These are phyloP conservation scores for Phytopythium sindhum DNA, from an alignment of 352 stramenopile species.

Conservation along the genomic window DNA sequence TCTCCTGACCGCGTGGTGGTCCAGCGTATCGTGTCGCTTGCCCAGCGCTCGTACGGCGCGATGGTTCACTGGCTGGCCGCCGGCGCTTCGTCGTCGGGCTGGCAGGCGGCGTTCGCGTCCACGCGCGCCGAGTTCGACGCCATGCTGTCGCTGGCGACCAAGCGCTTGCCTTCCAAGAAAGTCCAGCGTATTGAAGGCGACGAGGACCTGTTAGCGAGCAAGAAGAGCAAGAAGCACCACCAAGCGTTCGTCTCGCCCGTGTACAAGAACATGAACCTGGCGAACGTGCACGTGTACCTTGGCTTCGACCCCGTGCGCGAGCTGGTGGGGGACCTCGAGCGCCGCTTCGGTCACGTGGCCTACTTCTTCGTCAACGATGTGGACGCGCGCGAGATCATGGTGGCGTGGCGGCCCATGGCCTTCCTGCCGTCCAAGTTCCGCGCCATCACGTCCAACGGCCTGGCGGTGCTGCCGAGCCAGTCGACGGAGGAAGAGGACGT, in stretches of 20 bases:
- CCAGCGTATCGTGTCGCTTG: constrained; percentile 59
- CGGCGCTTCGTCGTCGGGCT: constrained; percentile 49
- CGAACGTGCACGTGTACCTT: constrained; percentile 55
- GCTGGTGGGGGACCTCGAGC: constrained; percentile 53
- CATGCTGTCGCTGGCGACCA: constrained; percentile 41
- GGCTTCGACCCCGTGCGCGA: constrained; percentile 76
- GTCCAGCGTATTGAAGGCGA: constrained; percentile 24
- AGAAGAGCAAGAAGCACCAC: constrained; percentile 58
- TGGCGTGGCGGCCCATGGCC: constrained; percentile 78
- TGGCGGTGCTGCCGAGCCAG: constrained; percentile 47
- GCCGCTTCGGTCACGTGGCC: constrained; percentile 58
- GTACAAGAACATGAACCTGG: constrained; percentile 87
- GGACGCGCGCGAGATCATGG: constrained; percentile 55
- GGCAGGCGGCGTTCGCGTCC: constrained; percentile 59
- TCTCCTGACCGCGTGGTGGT: constrained; percentile 56
- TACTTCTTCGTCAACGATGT: constrained; percentile 81
- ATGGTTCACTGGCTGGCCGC: constrained; percentile 57
- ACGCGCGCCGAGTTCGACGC: constrained; percentile 66
- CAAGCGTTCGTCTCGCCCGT: constrained; percentile 55
- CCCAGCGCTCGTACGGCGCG: constrained; percentile 51
- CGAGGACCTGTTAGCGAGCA: background rate
- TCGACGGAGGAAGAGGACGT: constrained; percentile 15
- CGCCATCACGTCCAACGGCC: constrained; percentile 61
- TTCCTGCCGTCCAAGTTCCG: constrained; percentile 82
- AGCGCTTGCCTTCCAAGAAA: constrained; percentile 61